These are phyloP conservation scores for Trametes coccinea DNA, from an alignment of 768 basidiomycete genomes.

Conservation along the genomic window DNA sequence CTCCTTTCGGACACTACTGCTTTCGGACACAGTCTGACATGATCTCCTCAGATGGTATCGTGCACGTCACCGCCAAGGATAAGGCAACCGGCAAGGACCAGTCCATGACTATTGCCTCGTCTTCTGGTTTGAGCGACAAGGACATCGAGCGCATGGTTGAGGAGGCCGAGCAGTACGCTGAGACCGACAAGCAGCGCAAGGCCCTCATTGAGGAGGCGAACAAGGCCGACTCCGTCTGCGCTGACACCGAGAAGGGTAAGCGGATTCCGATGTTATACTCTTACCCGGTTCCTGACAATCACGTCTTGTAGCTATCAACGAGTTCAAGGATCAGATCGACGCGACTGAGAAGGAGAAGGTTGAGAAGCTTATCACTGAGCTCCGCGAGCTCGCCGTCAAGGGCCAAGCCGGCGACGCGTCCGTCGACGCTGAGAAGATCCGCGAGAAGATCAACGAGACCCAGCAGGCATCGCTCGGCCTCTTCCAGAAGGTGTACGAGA, in stretches of 20 bases:
- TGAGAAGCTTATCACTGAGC: conserved; percentile 78
- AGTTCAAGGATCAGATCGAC: conserved; percentile 98
- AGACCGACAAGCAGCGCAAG: conserved; percentile 87
- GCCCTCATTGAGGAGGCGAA: conserved; percentile 93
- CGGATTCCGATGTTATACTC: neutral
- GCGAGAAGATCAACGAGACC: conserved; percentile 90
- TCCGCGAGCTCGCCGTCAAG: conserved; percentile 86
- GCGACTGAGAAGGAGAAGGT: conserved; percentile 93
- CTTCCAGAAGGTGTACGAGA: conserved; percentile 98
- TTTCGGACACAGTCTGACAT: neutral
- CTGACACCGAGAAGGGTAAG: conserved; percentile 94
- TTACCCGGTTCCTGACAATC: neutral
- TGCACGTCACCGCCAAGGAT: conserved; percentile 95
- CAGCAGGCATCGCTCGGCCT: conserved; percentile 94
- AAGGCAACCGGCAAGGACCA: conserved; percentile 90
- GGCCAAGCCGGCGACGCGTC: conserved; percentile 84
- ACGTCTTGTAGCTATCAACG: conserved; percentile 72
- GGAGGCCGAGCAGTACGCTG: conserved; percentile 92
- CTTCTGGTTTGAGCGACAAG: conserved; percentile 92
- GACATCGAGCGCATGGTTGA: conserved; percentile 97
- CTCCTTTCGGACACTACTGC: too few relatives aligned
- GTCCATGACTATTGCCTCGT: conserved; percentile 97
- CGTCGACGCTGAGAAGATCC: conserved; percentile 83
- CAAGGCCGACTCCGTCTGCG: conserved; percentile 91
- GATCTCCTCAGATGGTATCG: conserved; percentile 73